phyloP scores from a whole-genome alignment of 1,139 yeast species.

The Yamadazyma kanchanaburiensis region DNA sequence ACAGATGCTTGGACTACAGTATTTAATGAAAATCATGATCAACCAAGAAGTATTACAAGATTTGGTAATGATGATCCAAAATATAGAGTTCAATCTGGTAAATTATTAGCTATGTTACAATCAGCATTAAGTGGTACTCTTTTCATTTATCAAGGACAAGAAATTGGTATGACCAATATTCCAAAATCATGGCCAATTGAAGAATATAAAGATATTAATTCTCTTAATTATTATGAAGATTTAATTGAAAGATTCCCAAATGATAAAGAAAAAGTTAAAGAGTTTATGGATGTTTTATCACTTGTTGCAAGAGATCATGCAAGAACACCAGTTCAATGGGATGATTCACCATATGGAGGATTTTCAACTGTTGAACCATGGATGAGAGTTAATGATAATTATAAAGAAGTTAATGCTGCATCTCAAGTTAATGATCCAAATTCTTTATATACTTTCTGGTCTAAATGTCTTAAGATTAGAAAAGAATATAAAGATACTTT shows the following conservation, averaged over 20 bases:
- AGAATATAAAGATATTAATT: conserved; percentile 50
- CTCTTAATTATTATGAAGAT: conserved; percentile 38
- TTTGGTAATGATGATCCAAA: conserved; percentile 40
- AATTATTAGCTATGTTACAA: conserved; percentile 47
- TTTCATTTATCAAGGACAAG: conserved; percentile 61
- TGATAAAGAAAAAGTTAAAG: conserved; percentile 23
- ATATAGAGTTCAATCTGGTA: conserved; percentile 37
- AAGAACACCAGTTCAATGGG: conserved; percentile 63
- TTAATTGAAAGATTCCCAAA: conserved; percentile 33
- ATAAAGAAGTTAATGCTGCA: conserved; percentile 46
- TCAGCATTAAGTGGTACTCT: conserved; percentile 54
- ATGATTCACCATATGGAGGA: conserved; percentile 43
- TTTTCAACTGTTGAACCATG: conserved; percentile 52
- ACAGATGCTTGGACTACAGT: conserved; percentile 59
- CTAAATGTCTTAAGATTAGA: conserved; percentile 39
- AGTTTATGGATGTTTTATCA: conserved; percentile 28
- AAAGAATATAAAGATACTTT: conserved; percentile 41
- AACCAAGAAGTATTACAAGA: conserved; percentile 51
- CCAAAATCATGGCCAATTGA: conserved; percentile 44
- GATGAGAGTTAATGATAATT: conserved; percentile 54
- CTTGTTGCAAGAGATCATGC: conserved; percentile 54
- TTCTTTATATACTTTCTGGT: conserved; percentile 49
- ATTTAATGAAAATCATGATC: conserved; percentile 59
- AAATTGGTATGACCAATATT: conserved; percentile 52
- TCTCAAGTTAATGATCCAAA: conserved; percentile 44